Conservation (phyloP, 805 yeast genomes). For the Pichia sporocuriosa region DNA sequence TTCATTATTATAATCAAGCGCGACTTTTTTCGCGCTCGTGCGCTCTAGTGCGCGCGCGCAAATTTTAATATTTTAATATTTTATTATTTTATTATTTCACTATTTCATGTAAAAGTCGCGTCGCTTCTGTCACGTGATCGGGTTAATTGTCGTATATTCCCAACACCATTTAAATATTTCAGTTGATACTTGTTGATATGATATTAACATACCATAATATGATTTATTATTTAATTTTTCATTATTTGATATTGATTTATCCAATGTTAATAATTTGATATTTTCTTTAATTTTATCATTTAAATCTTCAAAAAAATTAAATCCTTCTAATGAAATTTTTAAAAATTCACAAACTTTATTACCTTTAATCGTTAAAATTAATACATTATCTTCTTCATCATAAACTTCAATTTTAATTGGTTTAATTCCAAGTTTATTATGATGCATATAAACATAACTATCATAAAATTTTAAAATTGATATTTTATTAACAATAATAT, state of each 20-base stretch:
- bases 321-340: neutral
- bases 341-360: neutral
- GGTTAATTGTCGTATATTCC: slow-evolving; percentile 2
- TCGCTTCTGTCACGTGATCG: neutral
- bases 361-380: neutral
- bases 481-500: neutral
- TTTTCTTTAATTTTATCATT: neutral
- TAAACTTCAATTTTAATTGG: slow-evolving; percentile 3
- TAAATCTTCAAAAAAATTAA: neutral
- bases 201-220: slow-evolving; percentile 5
- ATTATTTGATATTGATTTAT: too few species aligned
- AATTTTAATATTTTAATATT: neutral
- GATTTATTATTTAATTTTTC: too few species aligned
- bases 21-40: too few species aligned
- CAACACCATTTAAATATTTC: slow-evolving; percentile 10
- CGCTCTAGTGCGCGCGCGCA: too few species aligned
- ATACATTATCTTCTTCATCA: slow-evolving; percentile 3
- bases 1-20: too few species aligned
- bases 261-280: neutral
- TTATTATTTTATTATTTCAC: too few species aligned
- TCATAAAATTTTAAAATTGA: neutral
- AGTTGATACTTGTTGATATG: neutral
- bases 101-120: too few species aligned
- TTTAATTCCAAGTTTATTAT: neutral
- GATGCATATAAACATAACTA: slow-evolving; percentile 1